Evolutionary conservation across 2,329 filamentous ascomycete genomes (phyloP).

Genomic region (Plectosphaerella cucumerina): DNA sequence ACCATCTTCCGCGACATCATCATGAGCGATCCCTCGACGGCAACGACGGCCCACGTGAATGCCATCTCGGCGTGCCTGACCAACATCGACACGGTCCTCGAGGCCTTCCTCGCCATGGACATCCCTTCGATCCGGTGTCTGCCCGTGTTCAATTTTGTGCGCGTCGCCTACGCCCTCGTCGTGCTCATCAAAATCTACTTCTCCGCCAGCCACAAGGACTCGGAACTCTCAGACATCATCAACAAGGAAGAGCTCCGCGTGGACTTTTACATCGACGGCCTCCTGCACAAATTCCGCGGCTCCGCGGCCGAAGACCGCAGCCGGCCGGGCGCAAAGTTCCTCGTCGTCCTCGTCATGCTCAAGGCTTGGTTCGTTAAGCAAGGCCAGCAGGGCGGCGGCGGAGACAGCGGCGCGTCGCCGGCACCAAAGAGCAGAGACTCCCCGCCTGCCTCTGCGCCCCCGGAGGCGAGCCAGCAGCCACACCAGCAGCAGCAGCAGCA

Average conservation of each 20-base stretch:
- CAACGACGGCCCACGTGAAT: constrained; percentile 58
- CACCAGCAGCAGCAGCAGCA: constrained; percentile 14
- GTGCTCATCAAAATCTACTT: constrained; percentile 73
- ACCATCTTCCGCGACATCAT: constrained; percentile 38
- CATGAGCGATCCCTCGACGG: constrained; percentile 27
- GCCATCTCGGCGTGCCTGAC: constrained; percentile 63
- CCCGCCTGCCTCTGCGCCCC: background rate
- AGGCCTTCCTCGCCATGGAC: constrained; percentile 60
- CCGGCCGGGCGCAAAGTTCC: constrained; percentile 64
- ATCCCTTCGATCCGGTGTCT: constrained; percentile 55
- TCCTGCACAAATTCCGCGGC: constrained; percentile 64
- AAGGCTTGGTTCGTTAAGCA: constrained; percentile 63
- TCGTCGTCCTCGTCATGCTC: constrained; percentile 66
- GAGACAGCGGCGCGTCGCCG: background rate
- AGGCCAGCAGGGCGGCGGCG: constrained; percentile 19
- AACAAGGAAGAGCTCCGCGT: constrained; percentile 63
- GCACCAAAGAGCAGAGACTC: background rate
- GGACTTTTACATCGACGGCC: constrained; percentile 61
- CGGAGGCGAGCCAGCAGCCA: background rate
- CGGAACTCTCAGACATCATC: constrained; percentile 67
- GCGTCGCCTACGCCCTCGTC: constrained; percentile 67
- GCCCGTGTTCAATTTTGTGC: constrained; percentile 67
- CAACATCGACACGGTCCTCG: constrained; percentile 63
- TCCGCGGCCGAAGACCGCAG: constrained; percentile 61
- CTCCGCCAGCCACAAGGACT: constrained; percentile 57